These are phyloP conservation scores for Globisporangium spinosum DNA, from an alignment of 352 stramenopile genomes.

Conservation along the genomic window DNA sequence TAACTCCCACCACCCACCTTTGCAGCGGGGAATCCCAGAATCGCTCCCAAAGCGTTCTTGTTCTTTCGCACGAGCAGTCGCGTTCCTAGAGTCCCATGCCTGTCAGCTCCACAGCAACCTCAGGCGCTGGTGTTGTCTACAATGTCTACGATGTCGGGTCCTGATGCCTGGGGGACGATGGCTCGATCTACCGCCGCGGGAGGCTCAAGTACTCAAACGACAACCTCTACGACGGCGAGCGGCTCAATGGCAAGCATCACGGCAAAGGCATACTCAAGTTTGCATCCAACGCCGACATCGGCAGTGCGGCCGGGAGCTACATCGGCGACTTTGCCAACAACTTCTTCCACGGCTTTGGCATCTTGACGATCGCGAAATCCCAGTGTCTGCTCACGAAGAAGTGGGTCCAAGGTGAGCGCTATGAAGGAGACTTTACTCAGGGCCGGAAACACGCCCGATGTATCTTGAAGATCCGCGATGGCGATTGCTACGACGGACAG, in stretches of 20 bases:
- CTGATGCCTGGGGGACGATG: constrained; percentile 72
- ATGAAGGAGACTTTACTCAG: constrained; percentile 58
- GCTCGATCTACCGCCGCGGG: constrained; percentile 65
- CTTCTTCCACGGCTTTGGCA: constrained; percentile 60
- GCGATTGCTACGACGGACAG: constrained; percentile 53
- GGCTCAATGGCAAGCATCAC: constrained; percentile 78
- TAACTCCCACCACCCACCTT: not conserved
- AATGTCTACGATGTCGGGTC: constrained; percentile 49
- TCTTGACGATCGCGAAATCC: constrained; percentile 41
- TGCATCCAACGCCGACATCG: constrained; percentile 15
- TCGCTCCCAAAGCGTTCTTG: not conserved
- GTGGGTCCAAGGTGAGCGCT: constrained; percentile 54
- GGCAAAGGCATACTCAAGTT: constrained; percentile 57
- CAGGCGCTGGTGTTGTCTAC: constrained; percentile 29
- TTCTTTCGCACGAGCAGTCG: not conserved
- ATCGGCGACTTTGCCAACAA: constrained; percentile 49
- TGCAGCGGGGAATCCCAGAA: not conserved
- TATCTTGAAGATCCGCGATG: constrained; percentile 28
- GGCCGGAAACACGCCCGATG: constrained; percentile 56
- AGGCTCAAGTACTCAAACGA: constrained; percentile 68
- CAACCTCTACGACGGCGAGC: constrained; percentile 83
- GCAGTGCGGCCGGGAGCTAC: constrained; percentile 27
- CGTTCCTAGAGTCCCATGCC: not conserved
- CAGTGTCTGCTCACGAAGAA: constrained; percentile 65
- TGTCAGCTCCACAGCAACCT: not conserved